Evolutionary conservation across 768 basidiomycete species (phyloP).

Genomic region (Suillus luteus): DNA sequence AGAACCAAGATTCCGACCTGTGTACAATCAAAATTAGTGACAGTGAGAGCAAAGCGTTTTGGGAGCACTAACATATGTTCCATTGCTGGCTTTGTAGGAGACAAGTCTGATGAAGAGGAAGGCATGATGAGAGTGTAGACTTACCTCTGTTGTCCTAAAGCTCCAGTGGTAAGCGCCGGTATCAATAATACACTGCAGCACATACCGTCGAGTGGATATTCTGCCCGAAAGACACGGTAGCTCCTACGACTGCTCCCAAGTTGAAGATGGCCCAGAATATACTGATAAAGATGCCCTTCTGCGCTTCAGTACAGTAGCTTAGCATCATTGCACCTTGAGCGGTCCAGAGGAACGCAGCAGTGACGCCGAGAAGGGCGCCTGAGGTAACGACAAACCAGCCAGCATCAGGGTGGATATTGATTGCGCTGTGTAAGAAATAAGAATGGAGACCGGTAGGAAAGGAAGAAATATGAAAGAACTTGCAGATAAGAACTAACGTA

Average conservation of each 20-base stretch:
- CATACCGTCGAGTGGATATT: conserved; percentile 66
- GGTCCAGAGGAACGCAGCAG: conserved; percentile 71
- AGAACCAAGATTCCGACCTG: conserved; percentile 58
- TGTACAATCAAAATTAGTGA: conserved; percentile 45
- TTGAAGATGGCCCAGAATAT: conserved; percentile 86
- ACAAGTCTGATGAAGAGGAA: background rate
- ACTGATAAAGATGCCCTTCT: conserved; percentile 73
- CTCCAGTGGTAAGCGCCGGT: background rate
- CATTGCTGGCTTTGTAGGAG: conserved; percentile 52
- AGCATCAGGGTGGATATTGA: conserved; percentile 67
- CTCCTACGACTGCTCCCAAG: conserved; percentile 75
- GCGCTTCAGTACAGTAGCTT: conserved; percentile 73
- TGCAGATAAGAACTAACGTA: conserved; percentile 75
- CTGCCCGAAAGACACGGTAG: conserved; percentile 68
- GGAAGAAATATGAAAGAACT: conserved; percentile 24
- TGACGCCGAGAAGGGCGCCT: conserved; percentile 71
- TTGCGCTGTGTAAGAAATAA: conserved; percentile 42
- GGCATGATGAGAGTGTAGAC: conserved; percentile 4
- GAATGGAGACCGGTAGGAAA: background rate
- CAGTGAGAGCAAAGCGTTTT: conserved; percentile 4
- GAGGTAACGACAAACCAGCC: conserved; percentile 66
- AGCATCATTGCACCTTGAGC: conserved; percentile 80
- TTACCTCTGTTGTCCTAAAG: conserved; percentile 31
- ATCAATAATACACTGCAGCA: conserved; percentile 12
- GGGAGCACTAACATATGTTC: conserved; percentile 62